Conservation (phyloP, 2,329 filamentous ascomycete genomes). For the Neonectria neomacrospora region DNA sequence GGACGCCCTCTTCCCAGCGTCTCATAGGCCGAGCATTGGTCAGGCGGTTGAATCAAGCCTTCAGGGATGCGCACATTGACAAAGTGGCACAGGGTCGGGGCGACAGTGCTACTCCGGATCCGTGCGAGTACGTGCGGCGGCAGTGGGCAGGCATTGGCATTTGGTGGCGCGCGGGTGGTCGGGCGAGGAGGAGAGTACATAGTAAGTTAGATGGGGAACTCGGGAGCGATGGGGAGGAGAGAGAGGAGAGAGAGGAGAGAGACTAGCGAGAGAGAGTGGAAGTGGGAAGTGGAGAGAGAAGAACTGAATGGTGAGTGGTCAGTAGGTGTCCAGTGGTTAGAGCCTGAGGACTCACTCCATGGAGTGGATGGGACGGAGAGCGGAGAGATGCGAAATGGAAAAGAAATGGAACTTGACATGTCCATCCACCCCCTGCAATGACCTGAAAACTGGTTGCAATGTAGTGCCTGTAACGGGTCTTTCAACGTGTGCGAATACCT, state of each 20-base stretch:
- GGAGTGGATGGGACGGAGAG: not conserved
- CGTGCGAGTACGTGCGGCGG: not conserved
- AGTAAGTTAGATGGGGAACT: not conserved
- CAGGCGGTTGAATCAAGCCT: conserved; percentile 45
- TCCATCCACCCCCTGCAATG: too few relatives aligned
- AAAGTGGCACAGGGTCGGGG: not conserved
- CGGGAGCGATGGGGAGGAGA: not conserved
- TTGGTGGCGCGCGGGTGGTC: conserved; percentile 25
- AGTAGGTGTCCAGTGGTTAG: too few relatives aligned
- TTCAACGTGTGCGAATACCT: too few relatives aligned
- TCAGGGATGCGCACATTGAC: conserved; percentile 28
- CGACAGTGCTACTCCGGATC: not conserved
- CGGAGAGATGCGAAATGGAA: not conserved
- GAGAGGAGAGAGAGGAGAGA: not conserved
- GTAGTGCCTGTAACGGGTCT: not conserved
- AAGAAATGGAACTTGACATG: too few relatives aligned
- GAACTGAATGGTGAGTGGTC: too few relatives aligned
- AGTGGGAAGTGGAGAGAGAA: not conserved
- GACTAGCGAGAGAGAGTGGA: not conserved
- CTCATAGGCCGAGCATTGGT: conserved; percentile 38
- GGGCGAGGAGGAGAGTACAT: conserved; percentile 31
- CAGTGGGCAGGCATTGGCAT: not conserved
- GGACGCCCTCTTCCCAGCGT: conserved; percentile 24
- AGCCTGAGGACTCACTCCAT: not conserved
- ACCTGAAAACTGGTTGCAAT: not conserved